Base-by-base conservation (phyloP, 2,329 filamentous ascomycete genomes). In the Domatiomyces globalis region DNA sequence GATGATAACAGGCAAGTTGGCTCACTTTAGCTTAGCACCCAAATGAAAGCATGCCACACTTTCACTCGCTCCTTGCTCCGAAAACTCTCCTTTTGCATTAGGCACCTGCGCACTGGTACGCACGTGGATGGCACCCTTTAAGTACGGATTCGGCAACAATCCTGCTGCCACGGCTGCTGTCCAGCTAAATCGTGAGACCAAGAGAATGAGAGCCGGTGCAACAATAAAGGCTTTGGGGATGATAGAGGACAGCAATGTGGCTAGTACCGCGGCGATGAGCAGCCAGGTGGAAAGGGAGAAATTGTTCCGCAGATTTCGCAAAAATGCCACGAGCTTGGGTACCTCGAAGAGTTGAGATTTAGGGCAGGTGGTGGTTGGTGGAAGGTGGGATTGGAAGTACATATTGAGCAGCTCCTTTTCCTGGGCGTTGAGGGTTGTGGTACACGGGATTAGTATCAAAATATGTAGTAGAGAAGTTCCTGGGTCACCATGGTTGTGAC, bases 101-200 rank as follows among this genome's bases (percentile, higher is more conserved):
- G 70, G 70, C 47, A 70, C 60, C 45, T 69, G 67, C 2, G 67
- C 66, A 8, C 64, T 63, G 48, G 62, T 62, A 51, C 70, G 71
- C 27, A 61, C 55, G 8, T 51, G 51, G 36, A 71, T 56, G 20
- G 67, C 61, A 36, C 56, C 62, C 20, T 66, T 60, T 59, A 71
- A 62, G 57, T 66, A 67, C 6, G 61, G 61, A 54, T 73, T 72
- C n/a, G 54, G 54, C 22, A 64, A 67, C 44, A 64, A 58, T 45
- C 64, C 63, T 6, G 54, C 55, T 2, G 62, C 59, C 50, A 69
- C 66, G 29, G 66, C 61, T 36, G 65, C 57, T 15, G 63, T 62
- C 51, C 69, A 63, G 46, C 62, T 53, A 4, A 63, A 42, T 27
- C 64, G 65, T 58, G 62, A 64, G n/a, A 64, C 54, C 6, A 73